A percentile compares a stretch with the other conserved stretches of the same genome.
Evolutionary conservation across 768 basidiomycete genomes (phyloP).

Genomic region (Lactarius vividus): DNA sequence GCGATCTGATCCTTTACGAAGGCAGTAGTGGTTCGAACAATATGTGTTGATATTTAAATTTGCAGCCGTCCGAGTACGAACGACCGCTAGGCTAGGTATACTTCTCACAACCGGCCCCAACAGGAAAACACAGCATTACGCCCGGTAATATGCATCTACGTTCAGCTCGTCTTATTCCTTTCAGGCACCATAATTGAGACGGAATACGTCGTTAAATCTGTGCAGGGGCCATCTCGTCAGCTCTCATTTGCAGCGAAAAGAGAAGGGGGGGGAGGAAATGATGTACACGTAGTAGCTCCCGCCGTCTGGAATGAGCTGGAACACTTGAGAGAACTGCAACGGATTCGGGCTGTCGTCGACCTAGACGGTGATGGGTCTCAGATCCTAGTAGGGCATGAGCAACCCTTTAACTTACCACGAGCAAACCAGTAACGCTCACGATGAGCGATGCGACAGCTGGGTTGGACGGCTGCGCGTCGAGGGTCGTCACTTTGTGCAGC

Average conservation of each 20-base stretch:
- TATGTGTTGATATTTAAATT: neutral
- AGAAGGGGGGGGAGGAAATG: neutral
- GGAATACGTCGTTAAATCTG: constrained; percentile 90
- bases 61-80: neutral
- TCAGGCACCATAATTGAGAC: constrained; percentile 83
- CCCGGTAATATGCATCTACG: constrained; percentile 16
- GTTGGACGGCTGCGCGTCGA: constrained; percentile 86
- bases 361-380: constrained; percentile 38
- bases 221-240: neutral
- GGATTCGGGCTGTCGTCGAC: constrained; percentile 79
- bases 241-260: neutral
- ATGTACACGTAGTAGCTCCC: constrained; percentile 83
- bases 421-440: constrained; percentile 86
- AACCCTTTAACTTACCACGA: constrained; percentile 51
- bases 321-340: constrained; percentile 89
- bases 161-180: neutral
- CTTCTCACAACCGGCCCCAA: constrained; percentile 1
- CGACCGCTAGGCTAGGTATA: constrained; percentile 12
- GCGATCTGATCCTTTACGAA: neutral
- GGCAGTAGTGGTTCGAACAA: neutral
- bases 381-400: neutral
- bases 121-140: neutral
- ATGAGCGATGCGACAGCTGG: constrained; percentile 53
- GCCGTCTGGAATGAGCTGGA: constrained; percentile 83
- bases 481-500: constrained; percentile 73